Conservation (phyloP, 179 eudicot genomes). For the Spinacia oleracea region DNA sequence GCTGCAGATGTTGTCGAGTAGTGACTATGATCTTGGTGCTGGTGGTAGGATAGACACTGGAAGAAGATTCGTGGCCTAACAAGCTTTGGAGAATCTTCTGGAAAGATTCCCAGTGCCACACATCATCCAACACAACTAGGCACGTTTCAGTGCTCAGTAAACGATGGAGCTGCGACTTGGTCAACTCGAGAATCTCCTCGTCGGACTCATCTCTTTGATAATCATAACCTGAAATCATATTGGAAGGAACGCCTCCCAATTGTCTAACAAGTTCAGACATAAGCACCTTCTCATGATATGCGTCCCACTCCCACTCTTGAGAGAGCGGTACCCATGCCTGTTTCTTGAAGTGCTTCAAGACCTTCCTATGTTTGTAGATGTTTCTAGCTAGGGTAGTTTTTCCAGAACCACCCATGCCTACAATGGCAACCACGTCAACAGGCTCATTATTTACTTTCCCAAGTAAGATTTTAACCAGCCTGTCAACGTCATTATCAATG, state of each 20-base stretch:
- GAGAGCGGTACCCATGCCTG: constrained; percentile 30
- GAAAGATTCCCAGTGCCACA: constrained; percentile 22
- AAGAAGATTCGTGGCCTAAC: neutral
- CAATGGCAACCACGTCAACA: constrained; percentile 21
- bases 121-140: constrained; percentile 34
- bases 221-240: neutral
- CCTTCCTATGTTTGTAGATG: constrained; percentile 3
- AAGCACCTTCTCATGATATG: constrained; percentile 1
- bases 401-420: constrained; percentile 36
- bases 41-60: neutral
- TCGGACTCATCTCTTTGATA: neutral
- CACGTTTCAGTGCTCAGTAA: constrained; percentile 7
- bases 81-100: neutral
- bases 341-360: constrained; percentile 22
- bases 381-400: constrained; percentile 31
- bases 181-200: neutral
- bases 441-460: neutral
- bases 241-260: neutral
- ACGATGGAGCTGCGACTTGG: neutral
- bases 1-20: constrained; percentile 18
- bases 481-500: constrained; percentile 8
- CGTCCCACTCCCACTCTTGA: constrained; percentile 9
- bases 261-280: constrained; percentile 20
- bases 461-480: constrained; percentile 12
- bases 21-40: constrained; percentile 19